Base-by-base conservation (phyloP, 2,329 filamentous ascomycete species). In the Bimuria novae-zelandiae region DNA sequence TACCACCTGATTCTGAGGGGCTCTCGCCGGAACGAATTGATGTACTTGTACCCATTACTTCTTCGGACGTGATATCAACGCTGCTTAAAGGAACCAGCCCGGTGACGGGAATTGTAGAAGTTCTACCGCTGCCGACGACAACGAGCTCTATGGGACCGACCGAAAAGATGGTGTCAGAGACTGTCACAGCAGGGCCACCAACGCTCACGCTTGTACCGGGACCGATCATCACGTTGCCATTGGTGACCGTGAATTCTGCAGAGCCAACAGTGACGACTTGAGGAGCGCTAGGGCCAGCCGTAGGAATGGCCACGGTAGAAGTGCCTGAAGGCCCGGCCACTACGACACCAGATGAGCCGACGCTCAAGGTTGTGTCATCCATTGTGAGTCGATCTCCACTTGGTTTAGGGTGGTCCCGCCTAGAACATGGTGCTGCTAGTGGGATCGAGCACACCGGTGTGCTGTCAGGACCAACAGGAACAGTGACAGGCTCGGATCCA, bases 321-420 rank as follows among this genome's bases (percentile, higher is more conserved):
- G 51, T 37, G 3, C 49, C 49, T 4, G 39, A 35, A 10, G 44
- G 49, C 7, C 37, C 49, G 14, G 47, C 41, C 17, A 57, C 39
- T 5, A 57, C 55, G 17, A 57, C 35, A 10, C 55, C 55, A 8
- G 47, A 46, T 1, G 51, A 32, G 3, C 48, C 55, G 21, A 55
- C 23, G 25, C 55, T 57, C 10, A 57, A 30, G 2, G 48, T 55
- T 1, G 39, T 52, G 10, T 44, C 52, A 14, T 32, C 45, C 11
- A 59, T 21, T 0, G 44, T 51, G 17, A 59, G 36, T 3, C 44
- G 49, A 8, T 45, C 41, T 8, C 36, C 54, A 51, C 54, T 5
- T 10, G 30, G 2, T 19, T 16, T 10, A 57, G n/a, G 4, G 55
- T 57, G 2, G 55, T 57, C n/a, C 49, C 54, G 4, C 42, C 36